Conservation (phyloP, 140 eudicot genomes). For the Oenanthe javanica region DNA sequence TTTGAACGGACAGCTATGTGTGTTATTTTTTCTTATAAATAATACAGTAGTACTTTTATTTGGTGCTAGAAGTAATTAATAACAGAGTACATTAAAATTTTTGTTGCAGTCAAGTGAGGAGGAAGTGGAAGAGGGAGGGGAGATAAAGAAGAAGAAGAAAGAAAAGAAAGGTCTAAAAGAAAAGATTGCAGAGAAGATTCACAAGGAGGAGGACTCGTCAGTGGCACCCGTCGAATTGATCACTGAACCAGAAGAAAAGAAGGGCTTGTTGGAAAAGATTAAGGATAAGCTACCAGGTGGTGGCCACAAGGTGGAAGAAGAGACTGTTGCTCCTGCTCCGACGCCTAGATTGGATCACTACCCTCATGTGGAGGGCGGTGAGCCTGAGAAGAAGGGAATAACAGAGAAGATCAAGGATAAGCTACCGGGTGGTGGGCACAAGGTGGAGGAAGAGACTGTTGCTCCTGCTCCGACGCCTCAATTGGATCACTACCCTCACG, state of each 20-base stretch:
- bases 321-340: background rate
- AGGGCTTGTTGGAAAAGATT: conserved; percentile 1
- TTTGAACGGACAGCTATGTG: no score
- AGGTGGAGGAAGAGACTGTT: background rate
- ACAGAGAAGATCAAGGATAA: conserved; percentile 18
- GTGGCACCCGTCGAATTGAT: background rate
- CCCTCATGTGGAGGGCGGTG: background rate
- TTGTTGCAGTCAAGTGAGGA: conserved; percentile 3
- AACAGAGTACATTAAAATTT: background rate
- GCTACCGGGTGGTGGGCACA: background rate
- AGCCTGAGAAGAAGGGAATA: conserved; percentile 13
- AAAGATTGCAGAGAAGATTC: conserved; percentile 6
- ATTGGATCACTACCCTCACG: background rate
- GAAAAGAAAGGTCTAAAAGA: conserved; percentile 2
- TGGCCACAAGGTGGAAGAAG: background rate
- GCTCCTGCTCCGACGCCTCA: background rate
- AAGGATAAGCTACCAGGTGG: conserved; percentile 8
- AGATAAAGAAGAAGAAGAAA: background rate
- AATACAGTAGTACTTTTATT: no score
- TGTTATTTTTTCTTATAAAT: no score
- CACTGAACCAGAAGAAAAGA: conserved; percentile 1
- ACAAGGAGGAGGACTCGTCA: background rate
- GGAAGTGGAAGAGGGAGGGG: conserved; percentile 11
- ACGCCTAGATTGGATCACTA: background rate
- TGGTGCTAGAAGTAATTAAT: no score